Evolutionary conservation across 495 filamentous ascomycete species (phyloP), one percentile per base, ranked within the genome.

Genomic region (Evansstolkia leycettana): DNA sequence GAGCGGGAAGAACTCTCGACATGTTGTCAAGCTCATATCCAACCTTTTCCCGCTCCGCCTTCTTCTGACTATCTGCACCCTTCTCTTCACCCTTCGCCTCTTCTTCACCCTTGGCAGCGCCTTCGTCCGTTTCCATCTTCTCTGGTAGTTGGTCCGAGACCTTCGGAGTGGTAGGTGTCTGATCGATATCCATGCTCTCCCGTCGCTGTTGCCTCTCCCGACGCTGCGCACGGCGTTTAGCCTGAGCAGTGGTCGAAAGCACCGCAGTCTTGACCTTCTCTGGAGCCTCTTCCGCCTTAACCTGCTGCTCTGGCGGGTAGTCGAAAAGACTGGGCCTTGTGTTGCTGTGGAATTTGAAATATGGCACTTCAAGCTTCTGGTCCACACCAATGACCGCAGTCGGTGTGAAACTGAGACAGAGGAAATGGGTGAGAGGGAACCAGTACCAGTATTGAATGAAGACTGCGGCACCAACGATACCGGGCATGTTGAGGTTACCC

Each of bases 401-500:
- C 0, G 92, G 92, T 6, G 82, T 80, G 54, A 96, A 95, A 51
- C 82, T 85, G 41, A 96, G 69, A 0, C 87, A 89, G 14, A 99
- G 60, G 75, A 99, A 99, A 58, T 96, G 92, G 16, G 90, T 94
- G 46, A 95, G 76, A 31, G 92, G 92, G 76, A 99, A 99, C 92
- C 92, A 99, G 63, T 99, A 99, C 92, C 92, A 99, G 64, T 99
- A 99, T 57, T 99, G 92, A 5, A 85, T 90, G 64, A 99, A 99
- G 17, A 99, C 82, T 27, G 86, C 87, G 75, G 94, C 94, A 41
- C 92, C 92, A 14, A 99, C 88, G 39, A 96, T 90, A 38, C 84
- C 92, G 12, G 85, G 74, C 84, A 96, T 90, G 65, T 96, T 95
- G 41, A 99, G 71, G 47, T 94, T 99, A 37, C 92, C 92, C 0